phyloP scores from a whole-genome alignment of 164 flowering plant species.

The Vitis labrusca region DNA sequence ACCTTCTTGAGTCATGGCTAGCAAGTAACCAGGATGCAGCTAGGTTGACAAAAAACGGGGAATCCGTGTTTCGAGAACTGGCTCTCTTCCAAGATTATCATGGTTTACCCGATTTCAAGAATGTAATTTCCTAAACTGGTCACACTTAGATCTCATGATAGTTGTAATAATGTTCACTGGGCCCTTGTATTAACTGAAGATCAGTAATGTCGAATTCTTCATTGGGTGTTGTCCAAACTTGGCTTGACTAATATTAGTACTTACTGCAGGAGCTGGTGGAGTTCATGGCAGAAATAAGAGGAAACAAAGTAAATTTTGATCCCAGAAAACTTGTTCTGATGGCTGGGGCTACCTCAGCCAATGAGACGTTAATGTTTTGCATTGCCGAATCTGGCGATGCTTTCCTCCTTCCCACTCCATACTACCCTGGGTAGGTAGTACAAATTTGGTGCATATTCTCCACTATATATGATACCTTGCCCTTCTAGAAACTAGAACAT shows the following conservation, averaged over 20 bases:
- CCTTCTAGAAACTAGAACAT: background rate
- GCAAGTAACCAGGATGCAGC: constrained; percentile 50
- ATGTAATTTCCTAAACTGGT: constrained; percentile 28
- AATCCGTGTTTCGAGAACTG: constrained; percentile 59
- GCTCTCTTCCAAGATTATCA: constrained; percentile 74
- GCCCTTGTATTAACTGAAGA: too few species aligned
- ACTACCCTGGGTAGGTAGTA: constrained; percentile 75
- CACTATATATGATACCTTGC: background rate
- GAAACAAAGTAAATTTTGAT: constrained; percentile 58
- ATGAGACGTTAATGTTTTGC: constrained; percentile 79
- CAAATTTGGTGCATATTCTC: background rate
- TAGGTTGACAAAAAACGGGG: constrained; percentile 40
- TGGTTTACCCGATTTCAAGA: constrained; percentile 63
- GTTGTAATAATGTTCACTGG: too few species aligned
- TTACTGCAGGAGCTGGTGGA: constrained; percentile 55
- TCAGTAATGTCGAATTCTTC: too few species aligned
- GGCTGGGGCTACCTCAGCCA: constrained; percentile 90
- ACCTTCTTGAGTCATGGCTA: constrained; percentile 65
- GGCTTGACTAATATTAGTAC: background rate
- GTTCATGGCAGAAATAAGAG: constrained; percentile 71
- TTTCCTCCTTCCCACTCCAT: constrained; percentile 82
- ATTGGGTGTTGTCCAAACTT: too few species aligned
- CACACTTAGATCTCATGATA: too few species aligned
- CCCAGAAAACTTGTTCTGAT: constrained; percentile 69
- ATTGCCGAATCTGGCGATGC: constrained; percentile 85